phyloP scores from a whole-genome alignment of 2,329 filamentous ascomycete species.

The Blastomyces silverae region DNA sequence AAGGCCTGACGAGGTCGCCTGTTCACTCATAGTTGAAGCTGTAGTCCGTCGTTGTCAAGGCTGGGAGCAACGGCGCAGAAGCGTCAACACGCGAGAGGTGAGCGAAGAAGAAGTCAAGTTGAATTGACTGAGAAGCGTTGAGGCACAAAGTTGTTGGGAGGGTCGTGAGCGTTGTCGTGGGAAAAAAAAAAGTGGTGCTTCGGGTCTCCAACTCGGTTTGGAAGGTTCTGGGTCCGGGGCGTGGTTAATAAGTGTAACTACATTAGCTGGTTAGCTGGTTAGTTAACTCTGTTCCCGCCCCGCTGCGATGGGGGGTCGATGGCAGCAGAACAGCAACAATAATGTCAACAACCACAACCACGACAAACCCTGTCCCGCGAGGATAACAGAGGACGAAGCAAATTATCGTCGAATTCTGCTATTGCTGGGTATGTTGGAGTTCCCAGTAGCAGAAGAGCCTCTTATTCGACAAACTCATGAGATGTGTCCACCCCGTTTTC shows the following conservation, averaged over 20 bases:
- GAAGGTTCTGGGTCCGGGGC: neutral
- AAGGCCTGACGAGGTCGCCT: conserved; percentile 31
- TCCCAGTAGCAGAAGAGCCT: neutral
- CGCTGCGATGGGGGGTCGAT: neutral
- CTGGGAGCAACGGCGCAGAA: conserved; percentile 13
- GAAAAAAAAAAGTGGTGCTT: neutral
- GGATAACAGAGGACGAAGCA: neutral
- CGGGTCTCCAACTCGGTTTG: neutral
- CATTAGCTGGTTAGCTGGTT: too few relatives aligned
- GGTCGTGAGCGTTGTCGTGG: neutral
- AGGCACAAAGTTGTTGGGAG: neutral
- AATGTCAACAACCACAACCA: too few relatives aligned
- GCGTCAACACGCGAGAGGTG: conserved; percentile 2
- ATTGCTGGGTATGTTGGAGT: neutral
- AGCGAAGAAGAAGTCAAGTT: conserved; percentile 18
- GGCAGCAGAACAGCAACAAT: neutral
- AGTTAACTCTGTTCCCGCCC: neutral
- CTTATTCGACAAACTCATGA: neutral
- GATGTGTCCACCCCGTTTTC: neutral
- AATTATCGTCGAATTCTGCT: neutral
- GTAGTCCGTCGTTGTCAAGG: neutral
- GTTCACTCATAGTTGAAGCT: conserved; percentile 32
- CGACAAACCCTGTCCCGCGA: neutral
- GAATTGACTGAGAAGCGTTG: conserved; percentile 18
- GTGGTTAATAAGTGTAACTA: too few relatives aligned